phyloP scores from a whole-genome alignment of 257 asterid genomes.

The Rubia yunnanensis region DNA sequence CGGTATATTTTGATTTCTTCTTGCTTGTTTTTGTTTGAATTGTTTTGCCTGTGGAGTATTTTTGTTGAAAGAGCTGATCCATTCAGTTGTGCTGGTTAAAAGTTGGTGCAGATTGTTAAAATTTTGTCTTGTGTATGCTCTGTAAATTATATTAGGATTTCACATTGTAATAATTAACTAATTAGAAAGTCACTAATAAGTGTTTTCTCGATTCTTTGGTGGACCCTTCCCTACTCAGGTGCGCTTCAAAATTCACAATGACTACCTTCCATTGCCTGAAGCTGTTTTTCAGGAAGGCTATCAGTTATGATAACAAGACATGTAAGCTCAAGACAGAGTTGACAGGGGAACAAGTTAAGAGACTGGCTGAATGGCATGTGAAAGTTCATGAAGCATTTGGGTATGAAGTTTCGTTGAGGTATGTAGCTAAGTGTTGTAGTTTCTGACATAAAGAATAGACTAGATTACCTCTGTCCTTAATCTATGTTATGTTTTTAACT shows the following conservation, averaged over 20 bases:
- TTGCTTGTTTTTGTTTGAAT: neutral
- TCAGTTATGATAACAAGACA: constrained; percentile 56
- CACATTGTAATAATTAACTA: neutral
- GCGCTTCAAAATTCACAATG: constrained; percentile 46
- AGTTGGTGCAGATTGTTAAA: neutral
- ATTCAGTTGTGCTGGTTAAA: neutral
- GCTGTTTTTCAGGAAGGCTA: constrained; percentile 61
- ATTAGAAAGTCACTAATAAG: neutral
- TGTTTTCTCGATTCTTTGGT: constrained; percentile 32
- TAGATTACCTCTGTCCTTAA: too few species aligned
- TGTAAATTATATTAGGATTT: neutral
- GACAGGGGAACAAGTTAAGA: constrained; percentile 66
- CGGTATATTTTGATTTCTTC: constrained; percentile 54
- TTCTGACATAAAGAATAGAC: too few species aligned
- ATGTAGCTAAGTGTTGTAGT: too few species aligned
- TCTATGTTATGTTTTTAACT: too few species aligned
- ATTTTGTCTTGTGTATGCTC: neutral
- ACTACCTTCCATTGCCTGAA: constrained; percentile 76
- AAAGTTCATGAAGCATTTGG: too few species aligned
- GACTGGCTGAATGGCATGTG: too few species aligned
- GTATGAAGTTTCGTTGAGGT: too few species aligned
- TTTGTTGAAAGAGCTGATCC: constrained; percentile 1
- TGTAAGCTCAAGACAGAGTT: constrained; percentile 64
- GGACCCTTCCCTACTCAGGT: constrained; percentile 96
- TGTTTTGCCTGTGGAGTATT: neutral